A percentile compares a stretch with the other conserved stretches of the same genome.
Evolutionary conservation across 306 rosid species (phyloP).

Genomic region (Phaseolus lunatus): DNA sequence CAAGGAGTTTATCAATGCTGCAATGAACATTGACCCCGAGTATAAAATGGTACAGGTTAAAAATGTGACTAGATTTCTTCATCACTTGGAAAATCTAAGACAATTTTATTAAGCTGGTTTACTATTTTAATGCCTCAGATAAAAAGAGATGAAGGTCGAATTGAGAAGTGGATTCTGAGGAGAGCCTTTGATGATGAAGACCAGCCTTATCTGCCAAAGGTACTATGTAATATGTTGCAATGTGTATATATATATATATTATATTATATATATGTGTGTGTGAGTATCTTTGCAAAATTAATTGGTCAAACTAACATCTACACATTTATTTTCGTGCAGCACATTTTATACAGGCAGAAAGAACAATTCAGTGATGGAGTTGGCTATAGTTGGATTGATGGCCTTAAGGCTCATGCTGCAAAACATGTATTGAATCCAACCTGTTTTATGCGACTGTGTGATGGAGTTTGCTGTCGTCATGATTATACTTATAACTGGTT

Average conservation of each 20-base stretch:
- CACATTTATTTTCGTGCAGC: slow-evolving; percentile 59
- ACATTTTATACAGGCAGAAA: slow-evolving; percentile 89
- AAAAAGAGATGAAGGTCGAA: slow-evolving; percentile 72
- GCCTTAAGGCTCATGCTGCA: slow-evolving; percentile 88
- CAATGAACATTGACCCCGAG: slow-evolving; percentile 91
- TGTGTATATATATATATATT: not conserved
- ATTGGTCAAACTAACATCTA: slow-evolving; percentile 35
- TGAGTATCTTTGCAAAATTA: too few species aligned
- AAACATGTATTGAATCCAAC: slow-evolving; percentile 62
- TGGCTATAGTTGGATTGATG: slow-evolving; percentile 98
- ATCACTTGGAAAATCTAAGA: slow-evolving; percentile 22
- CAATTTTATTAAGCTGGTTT: not conserved
- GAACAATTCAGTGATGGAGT: slow-evolving; percentile 99
- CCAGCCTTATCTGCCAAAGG: slow-evolving; percentile 94
- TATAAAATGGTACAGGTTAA: slow-evolving; percentile 65
- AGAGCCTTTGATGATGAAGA: slow-evolving; percentile 94
- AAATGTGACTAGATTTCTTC: slow-evolving; percentile 15
- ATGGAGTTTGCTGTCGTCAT: slow-evolving; percentile 15
- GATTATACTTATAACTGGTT: slow-evolving; percentile 27
- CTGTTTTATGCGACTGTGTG: not conserved
- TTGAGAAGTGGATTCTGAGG: slow-evolving; percentile 91
- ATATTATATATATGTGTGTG: too few species aligned
- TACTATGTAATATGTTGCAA: slow-evolving; percentile 35
- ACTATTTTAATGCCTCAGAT: slow-evolving; percentile 57
- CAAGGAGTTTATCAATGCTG: slow-evolving; percentile 76